Evolutionary conservation across 257 asterid genomes (phyloP).

Genomic region (Salvia hispanica): DNA sequence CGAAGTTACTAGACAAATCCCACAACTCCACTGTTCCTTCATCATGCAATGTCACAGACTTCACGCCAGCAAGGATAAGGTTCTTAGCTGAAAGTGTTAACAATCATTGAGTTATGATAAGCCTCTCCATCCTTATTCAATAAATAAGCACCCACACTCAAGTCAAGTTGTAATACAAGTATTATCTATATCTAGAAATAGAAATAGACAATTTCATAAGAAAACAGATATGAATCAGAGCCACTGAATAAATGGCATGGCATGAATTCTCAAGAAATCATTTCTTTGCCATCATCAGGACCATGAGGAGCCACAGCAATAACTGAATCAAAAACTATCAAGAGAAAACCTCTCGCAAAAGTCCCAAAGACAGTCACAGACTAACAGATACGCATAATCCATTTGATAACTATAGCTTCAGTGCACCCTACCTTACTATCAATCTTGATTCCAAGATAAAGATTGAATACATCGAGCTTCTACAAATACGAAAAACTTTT

Average conservation of each 20-base stretch:
- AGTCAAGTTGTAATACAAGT: not conserved
- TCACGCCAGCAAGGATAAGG: constrained; percentile 90
- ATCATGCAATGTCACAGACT: constrained; percentile 87
- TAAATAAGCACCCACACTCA: not conserved
- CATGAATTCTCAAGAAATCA: not conserved
- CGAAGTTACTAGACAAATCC: constrained; percentile 85
- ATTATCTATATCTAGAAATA: constrained; percentile 8
- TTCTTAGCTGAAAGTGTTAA: constrained; percentile 66
- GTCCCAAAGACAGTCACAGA: constrained; percentile 5
- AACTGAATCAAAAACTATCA: constrained; percentile 12
- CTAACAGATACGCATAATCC: not conserved
- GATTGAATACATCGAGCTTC: constrained; percentile 3
- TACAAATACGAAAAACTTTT: not conserved
- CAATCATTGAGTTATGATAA: not conserved
- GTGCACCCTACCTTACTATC: not conserved
- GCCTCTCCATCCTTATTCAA: constrained; percentile 13
- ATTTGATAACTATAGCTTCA: not conserved
- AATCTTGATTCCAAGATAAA: not conserved
- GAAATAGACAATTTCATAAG: constrained; percentile 17
- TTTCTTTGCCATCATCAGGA: not conserved
- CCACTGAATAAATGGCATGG: not conserved
- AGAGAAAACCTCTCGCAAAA: constrained; percentile 6
- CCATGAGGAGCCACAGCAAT: constrained; percentile 3
- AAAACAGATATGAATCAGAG: constrained; percentile 1
- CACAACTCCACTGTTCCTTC: constrained; percentile 78